Percentiles rank a stretch among this genome's conserved stretches.
Conservation (phyloP, 164 flowering plant genomes). For the Saururus chinensis region DNA sequence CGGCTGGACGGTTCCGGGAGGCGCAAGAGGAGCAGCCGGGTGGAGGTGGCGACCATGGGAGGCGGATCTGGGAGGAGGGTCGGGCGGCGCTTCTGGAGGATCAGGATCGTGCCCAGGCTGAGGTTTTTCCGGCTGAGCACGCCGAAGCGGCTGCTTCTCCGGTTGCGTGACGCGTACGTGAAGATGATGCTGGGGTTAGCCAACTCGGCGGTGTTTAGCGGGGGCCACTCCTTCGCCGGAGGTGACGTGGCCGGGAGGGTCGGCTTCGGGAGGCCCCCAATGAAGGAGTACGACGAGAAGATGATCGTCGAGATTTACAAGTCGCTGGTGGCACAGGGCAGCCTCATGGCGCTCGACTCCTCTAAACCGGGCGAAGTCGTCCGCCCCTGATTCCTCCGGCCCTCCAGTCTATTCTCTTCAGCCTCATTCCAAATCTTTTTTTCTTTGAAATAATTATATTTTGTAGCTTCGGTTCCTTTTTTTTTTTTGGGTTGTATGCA, state of each 20-base stretch:
- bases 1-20: conserved; percentile 25
- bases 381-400: too few species aligned
- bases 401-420: too few species aligned
- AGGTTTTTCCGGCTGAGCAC: conserved; percentile 16
- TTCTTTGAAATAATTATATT: too few species aligned
- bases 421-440: too few species aligned
- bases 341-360: conserved; percentile 3
- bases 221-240: not conserved
- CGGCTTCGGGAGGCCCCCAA: conserved; percentile 15
- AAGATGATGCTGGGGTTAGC: conserved; percentile 64
- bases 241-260: not conserved
- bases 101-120: conserved; percentile 40
- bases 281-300: conserved; percentile 75
- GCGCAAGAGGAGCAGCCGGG: conserved; percentile 11
- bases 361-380: not conserved
- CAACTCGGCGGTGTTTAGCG: conserved; percentile 20
- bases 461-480: too few species aligned
- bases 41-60: conserved; percentile 5
- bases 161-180: conserved; percentile 72
- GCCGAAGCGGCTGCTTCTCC: conserved; percentile 34
- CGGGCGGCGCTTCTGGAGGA: conserved; percentile 35
- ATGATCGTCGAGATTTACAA: conserved; percentile 66
- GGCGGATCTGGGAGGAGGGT: not conserved
- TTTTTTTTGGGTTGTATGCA: too few species aligned
- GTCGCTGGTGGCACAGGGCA: conserved; percentile 29